Percentiles rank a stretch among this genome's conserved stretches.
These are phyloP conservation scores for Aureobasidium namibiae DNA, from an alignment of 2,329 filamentous ascomycete genomes.

Conservation along the genomic window DNA sequence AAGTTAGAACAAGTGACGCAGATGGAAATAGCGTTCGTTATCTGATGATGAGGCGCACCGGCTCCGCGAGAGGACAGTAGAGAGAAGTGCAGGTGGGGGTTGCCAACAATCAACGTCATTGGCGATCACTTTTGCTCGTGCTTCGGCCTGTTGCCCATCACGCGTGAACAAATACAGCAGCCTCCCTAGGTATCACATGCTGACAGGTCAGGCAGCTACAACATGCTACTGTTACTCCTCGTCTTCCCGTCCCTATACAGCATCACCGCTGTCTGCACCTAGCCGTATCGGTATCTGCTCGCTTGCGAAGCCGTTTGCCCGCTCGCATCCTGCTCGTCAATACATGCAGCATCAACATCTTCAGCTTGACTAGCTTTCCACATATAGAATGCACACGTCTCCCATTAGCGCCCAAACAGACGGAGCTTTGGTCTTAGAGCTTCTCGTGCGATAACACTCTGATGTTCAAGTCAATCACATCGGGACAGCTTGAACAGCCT, in stretches of 20 bases:
- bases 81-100: constrained; percentile 2
- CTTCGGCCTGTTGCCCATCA: background rate
- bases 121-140: background rate
- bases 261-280: constrained; percentile 2
- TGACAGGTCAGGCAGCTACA: background rate
- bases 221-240: background rate
- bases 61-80: background rate
- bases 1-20: constrained; percentile 1
- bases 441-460: no score
- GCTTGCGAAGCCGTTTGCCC: background rate
- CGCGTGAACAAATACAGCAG: background rate
- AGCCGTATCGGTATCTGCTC: background rate
- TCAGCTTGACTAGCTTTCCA: background rate
- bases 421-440: no score
- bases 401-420: background rate
- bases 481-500: background rate
- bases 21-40: background rate
- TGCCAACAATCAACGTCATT: background rate
- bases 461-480: no score
- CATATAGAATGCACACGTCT: background rate
- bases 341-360: background rate
- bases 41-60: constrained; percentile 6
- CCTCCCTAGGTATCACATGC: background rate
- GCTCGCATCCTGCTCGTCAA: background rate
- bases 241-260: background rate